phyloP scores from a whole-genome alignment of 371 early-diverging fungal species.

The Mortierella sp. region DNA sequence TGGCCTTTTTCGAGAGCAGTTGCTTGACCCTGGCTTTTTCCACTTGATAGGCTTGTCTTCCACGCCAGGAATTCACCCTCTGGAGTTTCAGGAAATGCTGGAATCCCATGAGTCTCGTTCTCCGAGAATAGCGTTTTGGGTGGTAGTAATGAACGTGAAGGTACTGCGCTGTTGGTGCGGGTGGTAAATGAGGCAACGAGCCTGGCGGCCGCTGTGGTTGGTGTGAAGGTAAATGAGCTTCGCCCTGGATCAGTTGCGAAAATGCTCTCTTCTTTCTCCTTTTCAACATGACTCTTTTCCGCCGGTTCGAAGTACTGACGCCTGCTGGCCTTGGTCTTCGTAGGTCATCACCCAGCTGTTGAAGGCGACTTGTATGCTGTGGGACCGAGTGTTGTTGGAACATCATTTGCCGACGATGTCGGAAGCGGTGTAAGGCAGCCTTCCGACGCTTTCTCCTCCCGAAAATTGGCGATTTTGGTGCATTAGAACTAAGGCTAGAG shows the following conservation, averaged over 20 bases:
- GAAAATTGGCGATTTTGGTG: not conserved
- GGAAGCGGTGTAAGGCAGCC: conserved; percentile 16
- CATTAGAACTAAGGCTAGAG: not conserved
- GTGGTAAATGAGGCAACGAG: not conserved
- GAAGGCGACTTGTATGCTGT: conserved; percentile 1
- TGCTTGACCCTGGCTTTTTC: not conserved
- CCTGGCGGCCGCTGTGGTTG: too few relatives aligned
- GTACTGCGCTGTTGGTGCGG: conserved; percentile 5
- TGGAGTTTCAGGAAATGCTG: conserved; percentile 20
- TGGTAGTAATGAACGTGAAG: conserved; percentile 32
- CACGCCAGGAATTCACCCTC: conserved; percentile 4
- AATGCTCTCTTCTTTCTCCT: too few relatives aligned
- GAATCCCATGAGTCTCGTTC: conserved; percentile 26
- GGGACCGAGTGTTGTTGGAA: conserved; percentile 15
- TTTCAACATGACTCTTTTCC: not conserved
- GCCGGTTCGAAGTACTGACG: not conserved
- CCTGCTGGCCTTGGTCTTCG: not conserved
- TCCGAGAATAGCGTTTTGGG: not conserved
- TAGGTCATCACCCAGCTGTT: not conserved
- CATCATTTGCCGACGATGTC: conserved; percentile 14
- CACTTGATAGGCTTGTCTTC: conserved; percentile 5
- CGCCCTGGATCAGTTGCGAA: too few relatives aligned
- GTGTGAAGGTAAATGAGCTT: too few relatives aligned
- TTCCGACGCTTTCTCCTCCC: conserved; percentile 11
- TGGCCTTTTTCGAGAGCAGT: not conserved